Evolutionary conservation across 495 filamentous ascomycete species (phyloP).

Genomic region (Penicillium bovifimosum): DNA sequence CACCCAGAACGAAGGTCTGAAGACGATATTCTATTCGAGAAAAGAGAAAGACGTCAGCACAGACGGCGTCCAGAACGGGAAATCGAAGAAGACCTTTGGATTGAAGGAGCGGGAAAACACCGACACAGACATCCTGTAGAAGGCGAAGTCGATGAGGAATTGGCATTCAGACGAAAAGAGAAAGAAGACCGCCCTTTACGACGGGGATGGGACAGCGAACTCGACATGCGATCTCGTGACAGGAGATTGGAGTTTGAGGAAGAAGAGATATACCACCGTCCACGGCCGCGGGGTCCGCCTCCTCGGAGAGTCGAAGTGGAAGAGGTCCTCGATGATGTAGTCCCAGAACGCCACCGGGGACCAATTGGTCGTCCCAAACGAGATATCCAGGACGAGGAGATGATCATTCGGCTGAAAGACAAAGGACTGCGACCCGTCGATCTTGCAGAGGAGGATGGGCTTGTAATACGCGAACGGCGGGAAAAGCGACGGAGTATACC

Average conservation of each 20-base stretch:
- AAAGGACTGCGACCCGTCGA: not conserved
- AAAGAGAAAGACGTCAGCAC: slow-evolving; percentile 22
- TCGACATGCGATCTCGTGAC: slow-evolving; percentile 25
- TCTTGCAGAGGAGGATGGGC: not conserved
- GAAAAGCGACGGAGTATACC: not conserved
- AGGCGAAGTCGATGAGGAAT: slow-evolving; percentile 21
- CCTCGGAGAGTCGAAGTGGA: slow-evolving; percentile 8
- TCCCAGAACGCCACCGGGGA: not conserved
- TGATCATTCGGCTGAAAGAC: not conserved
- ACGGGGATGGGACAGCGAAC: slow-evolving; percentile 21
- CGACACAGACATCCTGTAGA: slow-evolving; percentile 1
- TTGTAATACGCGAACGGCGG: not conserved
- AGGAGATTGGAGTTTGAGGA: slow-evolving; percentile 15
- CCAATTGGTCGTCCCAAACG: not conserved
- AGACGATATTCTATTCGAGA: slow-evolving; percentile 27
- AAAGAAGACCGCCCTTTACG: slow-evolving; percentile 6
- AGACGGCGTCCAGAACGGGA: slow-evolving; percentile 1
- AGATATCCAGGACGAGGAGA: not conserved
- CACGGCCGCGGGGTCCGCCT: slow-evolving; percentile 11
- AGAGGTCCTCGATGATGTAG: not conserved
- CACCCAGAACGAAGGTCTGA: slow-evolving; percentile 25
- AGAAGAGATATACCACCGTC: slow-evolving; percentile 14
- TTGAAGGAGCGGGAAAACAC: not conserved
- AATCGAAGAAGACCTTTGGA: not conserved
- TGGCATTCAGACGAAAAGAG: slow-evolving; percentile 21